Evolutionary conservation across 257 asterid species (phyloP).

Genomic region (Craterostigma plantagineum): DNA sequence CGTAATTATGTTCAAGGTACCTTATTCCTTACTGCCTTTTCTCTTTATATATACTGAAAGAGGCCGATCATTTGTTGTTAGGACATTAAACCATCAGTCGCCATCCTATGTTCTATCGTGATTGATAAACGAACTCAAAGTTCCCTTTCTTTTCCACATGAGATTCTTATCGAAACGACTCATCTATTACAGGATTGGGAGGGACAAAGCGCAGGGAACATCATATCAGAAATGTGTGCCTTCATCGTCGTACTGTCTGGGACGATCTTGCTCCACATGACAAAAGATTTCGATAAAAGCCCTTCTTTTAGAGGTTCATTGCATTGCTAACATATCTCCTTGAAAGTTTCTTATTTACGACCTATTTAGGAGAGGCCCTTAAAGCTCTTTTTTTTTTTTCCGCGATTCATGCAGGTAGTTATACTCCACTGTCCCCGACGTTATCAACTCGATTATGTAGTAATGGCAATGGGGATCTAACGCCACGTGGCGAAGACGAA

Average conservation of each 20-base stretch:
- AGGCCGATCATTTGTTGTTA: no score
- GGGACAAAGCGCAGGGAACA: constrained; percentile 47
- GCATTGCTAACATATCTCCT: no score
- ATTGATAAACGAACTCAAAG: no score
- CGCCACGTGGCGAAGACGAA: constrained; percentile 16
- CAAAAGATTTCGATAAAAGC: constrained; percentile 57
- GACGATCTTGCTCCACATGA: constrained; percentile 52
- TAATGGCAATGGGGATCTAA: constrained; percentile 32
- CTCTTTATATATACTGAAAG: no score
- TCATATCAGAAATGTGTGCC: constrained; percentile 59
- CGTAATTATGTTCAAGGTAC: constrained; percentile 74
- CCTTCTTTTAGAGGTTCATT: constrained; percentile 44
- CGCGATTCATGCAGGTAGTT: constrained; percentile 21
- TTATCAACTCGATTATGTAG: constrained; percentile 32
- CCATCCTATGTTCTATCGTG: no score
- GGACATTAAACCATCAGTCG: no score
- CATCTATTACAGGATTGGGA: constrained; percentile 57
- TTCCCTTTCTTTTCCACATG: no score
- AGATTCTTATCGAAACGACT: neutral
- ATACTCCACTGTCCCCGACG: constrained; percentile 55
- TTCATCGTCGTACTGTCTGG: constrained; percentile 64
- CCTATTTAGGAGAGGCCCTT: no score
- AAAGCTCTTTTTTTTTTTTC: no score
- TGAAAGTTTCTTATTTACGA: no score
- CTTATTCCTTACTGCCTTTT: constrained; percentile 2